Percentiles rank a stretch among this genome's conserved stretches.
phyloP scores from a whole-genome alignment of 345 rosid species.

The Brassica napus region Da-Ae NC_063444.1:41423001-41423500 shows the following conservation, averaged over 20 bases:
- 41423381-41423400: conserved; percentile 29
- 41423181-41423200: background rate
- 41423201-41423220: conserved; percentile 24
- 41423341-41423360: conserved; percentile 41
- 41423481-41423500: conserved; percentile 23
- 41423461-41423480: conserved; percentile 42
- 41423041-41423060: conserved; percentile 47
- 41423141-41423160: conserved; percentile 34
- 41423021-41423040: conserved; percentile 46
- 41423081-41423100: conserved; percentile 42
- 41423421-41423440: background rate
- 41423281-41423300: background rate
- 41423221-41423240: conserved; percentile 34
- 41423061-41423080: conserved; percentile 54
- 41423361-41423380: conserved; percentile 15
- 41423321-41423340: conserved; percentile 34
- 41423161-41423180: background rate
- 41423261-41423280: background rate
- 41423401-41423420: background rate
- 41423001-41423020: conserved; percentile 26
- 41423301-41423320: background rate
- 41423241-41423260: conserved; percentile 37
- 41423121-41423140: background rate
- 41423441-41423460: conserved; percentile 27
- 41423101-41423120: background rate